These are phyloP conservation scores for Ogataea populi-albae DNA, from an alignment of 805 yeast genomes.

Conservation along the genomic window DNA sequence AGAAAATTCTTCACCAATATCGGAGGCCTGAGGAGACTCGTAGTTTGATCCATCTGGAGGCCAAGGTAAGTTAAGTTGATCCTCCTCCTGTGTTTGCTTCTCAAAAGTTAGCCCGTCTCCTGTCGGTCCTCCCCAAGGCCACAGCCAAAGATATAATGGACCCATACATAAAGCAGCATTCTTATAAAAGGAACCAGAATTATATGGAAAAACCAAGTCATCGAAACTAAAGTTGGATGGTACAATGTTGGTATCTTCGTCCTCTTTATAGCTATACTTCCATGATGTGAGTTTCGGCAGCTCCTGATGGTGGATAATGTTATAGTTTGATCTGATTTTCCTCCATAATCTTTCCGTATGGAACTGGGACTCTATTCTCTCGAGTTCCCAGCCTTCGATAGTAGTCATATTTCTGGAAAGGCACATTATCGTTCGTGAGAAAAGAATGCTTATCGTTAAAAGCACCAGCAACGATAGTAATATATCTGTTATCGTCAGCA, in stretches of 20 bases:
- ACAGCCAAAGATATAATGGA: constrained; percentile 58
- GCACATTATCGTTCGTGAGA: constrained; percentile 58
- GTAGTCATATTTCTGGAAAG: constrained; percentile 73
- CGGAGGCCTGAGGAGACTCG: constrained; percentile 11
- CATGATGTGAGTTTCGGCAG: constrained; percentile 49
- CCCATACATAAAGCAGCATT: constrained; percentile 61
- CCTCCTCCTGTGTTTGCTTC: constrained; percentile 55
- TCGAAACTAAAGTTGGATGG: constrained; percentile 48
- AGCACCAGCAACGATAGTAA: constrained; percentile 60
- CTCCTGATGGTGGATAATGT: constrained; percentile 33
- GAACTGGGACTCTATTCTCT: constrained; percentile 68
- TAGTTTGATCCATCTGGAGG: constrained; percentile 78
- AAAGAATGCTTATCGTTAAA: constrained; percentile 55
- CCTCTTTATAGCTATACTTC: constrained; percentile 31
- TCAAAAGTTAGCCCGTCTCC: constrained; percentile 59
- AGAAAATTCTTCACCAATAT: constrained; percentile 1
- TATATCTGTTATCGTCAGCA: constrained; percentile 50
- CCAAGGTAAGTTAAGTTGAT: constrained; percentile 76
- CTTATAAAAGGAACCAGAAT: constrained; percentile 50
- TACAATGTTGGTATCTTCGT: constrained; percentile 15
- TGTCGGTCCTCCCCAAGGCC: constrained; percentile 66
- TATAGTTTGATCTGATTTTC: constrained; percentile 44
- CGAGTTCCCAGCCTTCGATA: constrained; percentile 90
- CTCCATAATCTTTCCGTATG: constrained; percentile 53
- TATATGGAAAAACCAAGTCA: constrained; percentile 82